Base-by-base conservation (phyloP, 2,329 filamentous ascomycete species). In the Coniochaeta sp. region DNA sequence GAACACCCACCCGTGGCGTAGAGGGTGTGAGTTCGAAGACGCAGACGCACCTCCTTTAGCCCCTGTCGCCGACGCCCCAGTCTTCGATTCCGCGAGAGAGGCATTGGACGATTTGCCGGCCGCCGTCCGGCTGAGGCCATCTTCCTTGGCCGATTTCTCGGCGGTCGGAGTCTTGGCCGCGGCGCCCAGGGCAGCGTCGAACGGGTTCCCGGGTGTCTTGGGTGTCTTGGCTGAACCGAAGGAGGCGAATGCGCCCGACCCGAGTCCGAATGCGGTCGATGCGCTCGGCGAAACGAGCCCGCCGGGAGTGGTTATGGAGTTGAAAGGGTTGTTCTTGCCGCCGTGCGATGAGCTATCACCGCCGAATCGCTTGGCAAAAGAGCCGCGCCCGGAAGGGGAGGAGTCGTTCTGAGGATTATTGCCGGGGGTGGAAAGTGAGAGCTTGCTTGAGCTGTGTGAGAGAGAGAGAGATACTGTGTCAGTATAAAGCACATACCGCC, bases 161-260 rank as follows among this genome's bases (percentile, higher is more conserved):
- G 76, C 76, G 3, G 79, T 79, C n/a, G 83, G 80, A 58, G 83
- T 79, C 65, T 84, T 81, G 62, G 78, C 76, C 6, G 76, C 70
- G 57, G 76, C 73, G 58, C 81, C 81, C 75, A 86, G 85, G 66
- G 85, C 85, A 66, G 89, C 83, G 66, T 97, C 93, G 73, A 96
- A 90, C 16, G 89, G 86, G 64, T 90, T 89, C 58, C 89, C 90
- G 9, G 89, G 83, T 55, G 90, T 88, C 79, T 97, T 98, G 58
- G 92, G 90, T 1, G 92, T 93, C 79, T 96, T 96, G 36, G 84
- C 83, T 34, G 89, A 85, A 26, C 93, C 93, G 74, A 96, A 96
- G n/a, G 93, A 96, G 43, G 93, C 93, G 73, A 99, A 99, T 60
- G 95, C 95, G 67, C 95, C 95, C 19, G 91, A 96, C 44, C 95